These are phyloP conservation scores for Cercophora newfieldiana DNA, from an alignment of 495 filamentous ascomycete genomes.

Conservation along the genomic window DNA sequence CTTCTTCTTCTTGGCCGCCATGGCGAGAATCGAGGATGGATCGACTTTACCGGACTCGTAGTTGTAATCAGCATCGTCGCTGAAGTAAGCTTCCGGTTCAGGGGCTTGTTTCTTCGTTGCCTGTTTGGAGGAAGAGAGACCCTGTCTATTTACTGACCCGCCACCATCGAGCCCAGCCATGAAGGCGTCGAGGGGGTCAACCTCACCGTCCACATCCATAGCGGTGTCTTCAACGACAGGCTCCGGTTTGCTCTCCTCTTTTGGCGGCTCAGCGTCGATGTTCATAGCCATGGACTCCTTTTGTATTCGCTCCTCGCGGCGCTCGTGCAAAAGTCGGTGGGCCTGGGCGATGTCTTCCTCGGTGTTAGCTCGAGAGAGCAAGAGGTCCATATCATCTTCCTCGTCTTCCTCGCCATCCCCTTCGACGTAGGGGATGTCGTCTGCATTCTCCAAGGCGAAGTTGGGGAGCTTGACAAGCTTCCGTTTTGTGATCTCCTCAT, in stretches of 20 bases:
- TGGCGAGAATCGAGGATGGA: slow-evolving; percentile 76
- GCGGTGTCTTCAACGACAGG: slow-evolving; percentile 21
- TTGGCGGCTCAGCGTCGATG: slow-evolving; percentile 44
- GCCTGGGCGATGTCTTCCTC: slow-evolving; percentile 88
- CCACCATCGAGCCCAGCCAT: slow-evolving; percentile 71
- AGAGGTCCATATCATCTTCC: slow-evolving; percentile 72
- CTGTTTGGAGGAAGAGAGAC: slow-evolving; percentile 45
- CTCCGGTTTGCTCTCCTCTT: slow-evolving; percentile 35
- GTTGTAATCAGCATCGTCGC: slow-evolving; percentile 76
- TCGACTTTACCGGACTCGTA: slow-evolving; percentile 72
- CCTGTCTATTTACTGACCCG: slow-evolving; percentile 21
- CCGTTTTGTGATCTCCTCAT: slow-evolving; percentile 81
- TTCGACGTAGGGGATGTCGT: slow-evolving; percentile 58
- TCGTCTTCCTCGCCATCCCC: slow-evolving; percentile 58
- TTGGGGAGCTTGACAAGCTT: slow-evolving; percentile 87
- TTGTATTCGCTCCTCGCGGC: slow-evolving; percentile 49
- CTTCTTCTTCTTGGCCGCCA: slow-evolving; percentile 92
- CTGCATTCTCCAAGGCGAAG: slow-evolving; percentile 64
- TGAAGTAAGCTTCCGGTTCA: slow-evolving; percentile 81
- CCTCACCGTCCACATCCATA: slow-evolving; percentile 69
- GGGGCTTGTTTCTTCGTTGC: slow-evolving; percentile 46
- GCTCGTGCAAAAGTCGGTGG: slow-evolving; percentile 67
- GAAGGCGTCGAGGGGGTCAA: slow-evolving; percentile 93
- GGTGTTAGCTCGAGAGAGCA: slow-evolving; percentile 53
- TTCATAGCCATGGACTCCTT: slow-evolving; percentile 52